Percentiles rank a stretch among this genome's conserved stretches.
Evolutionary conservation across 345 rosid genomes (phyloP).

Genomic region (Chamaenerion angustifolium): DNA sequence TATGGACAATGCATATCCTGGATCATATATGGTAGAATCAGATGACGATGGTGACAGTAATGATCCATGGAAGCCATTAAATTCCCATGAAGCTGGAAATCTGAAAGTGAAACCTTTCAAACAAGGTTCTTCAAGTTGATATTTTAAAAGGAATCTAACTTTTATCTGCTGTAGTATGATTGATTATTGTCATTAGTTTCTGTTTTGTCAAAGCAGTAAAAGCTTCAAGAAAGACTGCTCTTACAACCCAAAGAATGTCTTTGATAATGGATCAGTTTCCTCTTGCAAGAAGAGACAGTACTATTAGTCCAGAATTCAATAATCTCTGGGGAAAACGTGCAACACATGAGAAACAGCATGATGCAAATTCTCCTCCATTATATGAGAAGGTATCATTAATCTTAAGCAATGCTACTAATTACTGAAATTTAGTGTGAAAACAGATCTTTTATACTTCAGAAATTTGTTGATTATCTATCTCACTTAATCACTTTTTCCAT

Average conservation of each 20-base stretch:
- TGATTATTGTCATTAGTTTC: constrained; percentile 2
- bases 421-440: too few relatives aligned
- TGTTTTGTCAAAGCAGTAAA: constrained; percentile 44
- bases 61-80: constrained; percentile 91
- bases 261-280: constrained; percentile 53
- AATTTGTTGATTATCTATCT: neutral
- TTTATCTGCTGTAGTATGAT: neutral
- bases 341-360: constrained; percentile 16
- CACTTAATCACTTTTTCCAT: neutral
- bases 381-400: constrained; percentile 55
- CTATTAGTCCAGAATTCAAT: constrained; percentile 60
- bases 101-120: constrained; percentile 73
- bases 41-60: constrained; percentile 39
- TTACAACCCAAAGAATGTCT: constrained; percentile 17
- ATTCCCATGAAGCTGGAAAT: constrained; percentile 88
- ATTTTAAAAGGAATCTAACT: constrained; percentile 8
- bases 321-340: constrained; percentile 42
- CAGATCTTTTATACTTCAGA: too few relatives aligned
- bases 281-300: constrained; percentile 53
- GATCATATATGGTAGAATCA: constrained; percentile 35
- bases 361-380: constrained; percentile 29
- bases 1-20: constrained; percentile 39
- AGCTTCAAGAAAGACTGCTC: constrained; percentile 30
- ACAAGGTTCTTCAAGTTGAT: constrained; percentile 36
- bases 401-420: neutral